Evolutionary conservation across 257 asterid species (phyloP).

Genomic region (Solanum appendiculatum): DNA sequence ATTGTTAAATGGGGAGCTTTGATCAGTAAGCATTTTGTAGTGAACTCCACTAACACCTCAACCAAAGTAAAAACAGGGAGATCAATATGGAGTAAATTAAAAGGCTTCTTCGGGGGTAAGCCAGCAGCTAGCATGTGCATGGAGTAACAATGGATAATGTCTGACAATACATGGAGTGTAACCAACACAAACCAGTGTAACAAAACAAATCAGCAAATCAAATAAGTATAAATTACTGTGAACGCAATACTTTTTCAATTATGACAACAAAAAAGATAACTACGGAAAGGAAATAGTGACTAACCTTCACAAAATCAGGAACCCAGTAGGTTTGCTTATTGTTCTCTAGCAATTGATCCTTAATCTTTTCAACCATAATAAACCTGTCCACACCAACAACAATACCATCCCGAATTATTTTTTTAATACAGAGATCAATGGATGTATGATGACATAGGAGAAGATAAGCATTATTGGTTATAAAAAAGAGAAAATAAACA

Average conservation of each 20-base stretch:
- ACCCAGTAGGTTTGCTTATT: conserved; percentile 92
- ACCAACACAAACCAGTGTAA: background rate
- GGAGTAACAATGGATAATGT: background rate
- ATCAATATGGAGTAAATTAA: background rate
- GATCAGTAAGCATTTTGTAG: background rate
- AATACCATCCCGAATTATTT: background rate
- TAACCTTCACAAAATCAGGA: conserved; percentile 85
- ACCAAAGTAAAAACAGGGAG: background rate
- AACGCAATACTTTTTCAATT: background rate
- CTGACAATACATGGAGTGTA: background rate
- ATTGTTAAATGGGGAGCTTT: background rate
- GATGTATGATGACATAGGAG: background rate
- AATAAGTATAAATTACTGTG: background rate
- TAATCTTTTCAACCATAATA: conserved; percentile 89
- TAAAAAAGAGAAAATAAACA: background rate
- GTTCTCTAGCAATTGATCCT: conserved; percentile 83
- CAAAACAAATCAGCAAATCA: background rate
- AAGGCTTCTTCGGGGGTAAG: background rate
- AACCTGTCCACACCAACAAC: conserved; percentile 26
- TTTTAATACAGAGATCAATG: background rate
- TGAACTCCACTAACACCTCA: background rate
- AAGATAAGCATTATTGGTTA: background rate
- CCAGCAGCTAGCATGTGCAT: background rate
- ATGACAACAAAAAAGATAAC: background rate
- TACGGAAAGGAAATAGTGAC: conserved; percentile 2